Evolutionary conservation across 2,329 filamentous ascomycete species (phyloP).

Genomic region (Penicillium aurantiogriseum): DNA sequence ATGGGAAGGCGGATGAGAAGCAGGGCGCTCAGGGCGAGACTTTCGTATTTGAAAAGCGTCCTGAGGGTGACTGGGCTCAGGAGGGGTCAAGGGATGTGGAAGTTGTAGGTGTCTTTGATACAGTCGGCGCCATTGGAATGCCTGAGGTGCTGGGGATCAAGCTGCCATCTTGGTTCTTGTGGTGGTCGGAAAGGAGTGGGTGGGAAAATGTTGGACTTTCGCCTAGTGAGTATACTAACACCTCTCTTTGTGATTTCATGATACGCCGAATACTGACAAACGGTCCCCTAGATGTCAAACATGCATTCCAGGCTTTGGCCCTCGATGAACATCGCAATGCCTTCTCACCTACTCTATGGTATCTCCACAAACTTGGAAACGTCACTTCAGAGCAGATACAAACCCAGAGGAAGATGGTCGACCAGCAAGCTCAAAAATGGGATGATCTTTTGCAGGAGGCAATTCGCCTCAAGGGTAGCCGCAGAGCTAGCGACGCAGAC

Average conservation of each 20-base stretch:
- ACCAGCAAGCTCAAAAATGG: constrained; percentile 8
- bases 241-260: background rate
- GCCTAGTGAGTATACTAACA: constrained; percentile 12
- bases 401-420: constrained; percentile 1
- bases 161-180: constrained; percentile 4
- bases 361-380: constrained; percentile 36
- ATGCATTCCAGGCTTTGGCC: constrained; percentile 42
- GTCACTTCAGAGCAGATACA: constrained; percentile 11
- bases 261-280: background rate
- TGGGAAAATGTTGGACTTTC: constrained; percentile 22
- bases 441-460: constrained; percentile 6
- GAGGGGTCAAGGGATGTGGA: constrained; percentile 21
- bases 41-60: constrained; percentile 14
- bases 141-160: constrained; percentile 26
- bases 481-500: constrained; percentile 12
- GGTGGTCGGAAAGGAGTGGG: background rate
- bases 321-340: constrained; percentile 43
- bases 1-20: constrained; percentile 20
- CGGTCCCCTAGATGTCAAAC: constrained; percentile 26
- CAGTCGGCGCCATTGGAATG: constrained; percentile 34
- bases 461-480: constrained; percentile 13
- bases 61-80: constrained; percentile 14
- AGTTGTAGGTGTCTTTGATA: constrained; percentile 37
- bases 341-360: constrained; percentile 55
- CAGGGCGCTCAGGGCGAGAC: constrained; percentile 15